Conservation (phyloP, 495 filamentous ascomycete species). For the Penicillium desertorum region DNA sequence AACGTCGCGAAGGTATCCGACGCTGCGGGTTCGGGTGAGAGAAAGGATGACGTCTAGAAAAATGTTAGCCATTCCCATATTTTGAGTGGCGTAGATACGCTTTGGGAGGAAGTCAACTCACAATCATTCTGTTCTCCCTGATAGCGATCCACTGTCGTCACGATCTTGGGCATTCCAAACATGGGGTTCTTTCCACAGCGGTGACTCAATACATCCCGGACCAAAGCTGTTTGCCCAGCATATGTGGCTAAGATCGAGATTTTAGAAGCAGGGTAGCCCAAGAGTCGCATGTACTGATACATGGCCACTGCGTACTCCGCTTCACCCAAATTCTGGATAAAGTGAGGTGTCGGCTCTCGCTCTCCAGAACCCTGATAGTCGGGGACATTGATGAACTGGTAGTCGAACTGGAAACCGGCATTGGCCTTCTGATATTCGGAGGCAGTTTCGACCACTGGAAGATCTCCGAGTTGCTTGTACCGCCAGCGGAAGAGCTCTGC, state of each 20-base stretch:
- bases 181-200: constrained; percentile 78
- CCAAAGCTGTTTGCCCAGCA: constrained; percentile 88
- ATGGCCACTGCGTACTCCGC: constrained; percentile 95
- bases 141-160: constrained; percentile 96
- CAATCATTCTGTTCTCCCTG: constrained; percentile 99
- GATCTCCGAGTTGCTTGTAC: constrained; percentile 75
- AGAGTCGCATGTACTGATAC: constrained; percentile 95
- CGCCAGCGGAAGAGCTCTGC: constrained; percentile 93
- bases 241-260: constrained; percentile 93
- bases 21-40: constrained; percentile 79
- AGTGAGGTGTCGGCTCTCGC: constrained; percentile 88
- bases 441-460: constrained; percentile 66
- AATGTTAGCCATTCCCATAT: constrained; percentile 3
- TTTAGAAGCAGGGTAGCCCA: constrained; percentile 89
- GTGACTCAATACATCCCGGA: constrained; percentile 84
- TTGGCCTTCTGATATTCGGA: constrained; percentile 81
- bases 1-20: constrained; percentile 93
- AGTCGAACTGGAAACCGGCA: constrained; percentile 88
- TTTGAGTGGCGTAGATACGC: neutral
- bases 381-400: constrained; percentile 94
- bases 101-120: constrained; percentile 47
- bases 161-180: constrained; percentile 87
- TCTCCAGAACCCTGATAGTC: constrained; percentile 93
- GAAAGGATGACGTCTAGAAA: constrained; percentile 83
- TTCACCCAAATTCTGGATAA: constrained; percentile 95